Percentiles rank a stretch among this genome's conserved stretches.
phyloP scores from a whole-genome alignment of 306 rosid species.

The Senna tora region DNA sequence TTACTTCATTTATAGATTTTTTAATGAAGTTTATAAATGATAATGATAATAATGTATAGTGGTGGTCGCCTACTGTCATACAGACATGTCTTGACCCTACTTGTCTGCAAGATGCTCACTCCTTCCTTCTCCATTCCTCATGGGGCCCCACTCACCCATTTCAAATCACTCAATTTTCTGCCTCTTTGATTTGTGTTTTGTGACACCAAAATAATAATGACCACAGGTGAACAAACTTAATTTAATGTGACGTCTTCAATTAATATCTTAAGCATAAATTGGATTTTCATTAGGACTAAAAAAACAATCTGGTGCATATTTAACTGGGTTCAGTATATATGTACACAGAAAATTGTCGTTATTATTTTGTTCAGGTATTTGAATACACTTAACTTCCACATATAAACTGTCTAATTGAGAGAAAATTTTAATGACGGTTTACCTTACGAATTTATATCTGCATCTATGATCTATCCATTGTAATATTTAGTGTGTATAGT shows the following conservation, averaged over 20 bases:
- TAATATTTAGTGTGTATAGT: neutral
- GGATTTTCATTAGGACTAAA: neutral
- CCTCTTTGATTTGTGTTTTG: slow-evolving; percentile 26
- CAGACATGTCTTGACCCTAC: slow-evolving; percentile 56
- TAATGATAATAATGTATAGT: slow-evolving; percentile 35
- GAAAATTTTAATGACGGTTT: neutral
- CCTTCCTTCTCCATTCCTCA: slow-evolving; percentile 43
- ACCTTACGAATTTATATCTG: neutral
- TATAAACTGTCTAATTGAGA: neutral
- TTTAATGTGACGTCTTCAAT: slow-evolving; percentile 1
- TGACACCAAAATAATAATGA: slow-evolving; percentile 25
- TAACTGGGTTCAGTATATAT: neutral
- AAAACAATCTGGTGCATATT: neutral
- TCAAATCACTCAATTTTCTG: slow-evolving; percentile 40
- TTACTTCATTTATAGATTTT: neutral
- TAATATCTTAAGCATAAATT: neutral
- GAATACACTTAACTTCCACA: neutral
- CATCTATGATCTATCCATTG: neutral
- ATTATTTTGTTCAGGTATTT: neutral
- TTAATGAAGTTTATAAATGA: neutral
- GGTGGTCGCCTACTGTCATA: slow-evolving; percentile 49
- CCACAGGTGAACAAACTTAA: neutral
- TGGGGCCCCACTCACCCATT: slow-evolving; percentile 53
- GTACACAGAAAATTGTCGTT: neutral
- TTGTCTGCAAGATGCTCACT: slow-evolving; percentile 52